Base-by-base conservation (phyloP, 345 rosid genomes). In the Euphorbia tirucalli region DNA sequence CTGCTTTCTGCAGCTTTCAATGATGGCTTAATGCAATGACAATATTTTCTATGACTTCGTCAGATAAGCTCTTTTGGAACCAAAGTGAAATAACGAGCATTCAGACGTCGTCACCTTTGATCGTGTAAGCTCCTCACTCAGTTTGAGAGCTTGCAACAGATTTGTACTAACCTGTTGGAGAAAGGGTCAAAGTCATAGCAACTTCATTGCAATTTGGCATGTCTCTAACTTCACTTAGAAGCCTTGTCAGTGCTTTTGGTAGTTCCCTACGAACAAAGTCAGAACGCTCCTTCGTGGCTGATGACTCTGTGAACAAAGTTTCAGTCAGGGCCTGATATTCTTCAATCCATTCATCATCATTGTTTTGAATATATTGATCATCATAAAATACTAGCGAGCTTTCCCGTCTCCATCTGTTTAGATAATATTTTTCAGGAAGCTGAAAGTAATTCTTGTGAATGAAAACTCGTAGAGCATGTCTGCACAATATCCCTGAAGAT, bases 341-440 rank as follows among this genome's bases (percentile, higher is more conserved):
- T 72, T 83, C 86, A 74, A 87, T 72, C 75, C 86, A 87, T 31
- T 82, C 86, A 68, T 87, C 85, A 56, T 77, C 82, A 74, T 72
- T 81, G 31, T 81, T 75, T 61, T 65, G 82, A 30, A 81, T 79
- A 76, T 74, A 74, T 59, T 73, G 86, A 80, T 84, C 87, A 54
- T 84, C 88, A 58, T 22, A 21, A 75, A 75, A 68, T 80, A 73
- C 68, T 65, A 79, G 72, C 2, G 89, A 80, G 60, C 82, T 79
- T 59, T 85, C 93, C 60, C 66, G 79, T 68, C 92, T 85, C 98
- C 98, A 94, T 18, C 97, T 86, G 56, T 74, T 71, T 13, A 81
- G 87, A 65, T 90, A 80, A 81, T 90, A 94, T 82, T 88, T 89
- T 44, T 90, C 97, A 0, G 96, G 98, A 77, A 94, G 85, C 66